Conservation (phyloP, 352 stramenopile species). For the Globisporangium nodosum region DNA sequence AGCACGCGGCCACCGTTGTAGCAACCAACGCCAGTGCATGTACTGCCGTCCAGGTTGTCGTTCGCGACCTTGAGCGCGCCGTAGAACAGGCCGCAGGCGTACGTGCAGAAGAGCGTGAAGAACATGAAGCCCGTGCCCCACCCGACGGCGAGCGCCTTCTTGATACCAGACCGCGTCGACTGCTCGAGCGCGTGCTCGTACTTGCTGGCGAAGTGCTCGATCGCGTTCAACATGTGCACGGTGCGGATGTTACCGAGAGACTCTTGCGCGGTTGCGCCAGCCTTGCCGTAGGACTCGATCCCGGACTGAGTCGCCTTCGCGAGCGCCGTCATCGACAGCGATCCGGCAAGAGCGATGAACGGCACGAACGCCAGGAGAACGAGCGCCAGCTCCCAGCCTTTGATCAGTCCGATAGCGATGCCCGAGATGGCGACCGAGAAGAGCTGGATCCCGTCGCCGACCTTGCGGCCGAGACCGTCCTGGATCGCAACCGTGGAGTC, state of each 20-base stretch:
- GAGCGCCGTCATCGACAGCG: constrained; percentile 47
- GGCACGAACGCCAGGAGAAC: constrained; percentile 59
- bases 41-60: constrained; percentile 44
- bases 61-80: constrained; percentile 57
- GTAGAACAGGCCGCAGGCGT: constrained; percentile 74
- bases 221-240: constrained; percentile 74
- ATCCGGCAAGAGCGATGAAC: constrained; percentile 46
- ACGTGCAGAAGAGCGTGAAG: constrained; percentile 55
- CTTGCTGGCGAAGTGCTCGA: constrained; percentile 48
- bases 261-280: constrained; percentile 64
- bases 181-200: constrained; percentile 41
- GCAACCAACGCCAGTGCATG: constrained; percentile 30
- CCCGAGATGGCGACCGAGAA: constrained; percentile 54
- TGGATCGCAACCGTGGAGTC: constrained; percentile 48
- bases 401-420: constrained; percentile 53
- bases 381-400: constrained; percentile 63
- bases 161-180: constrained; percentile 45
- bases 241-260: constrained; percentile 63
- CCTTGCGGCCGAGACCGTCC: constrained; percentile 52
- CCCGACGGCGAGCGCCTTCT: constrained; percentile 40
- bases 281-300: constrained; percentile 57
- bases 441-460: constrained; percentile 54
- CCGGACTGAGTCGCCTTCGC: constrained; percentile 34
- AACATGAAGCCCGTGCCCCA: constrained; percentile 65
- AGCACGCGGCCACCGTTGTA: constrained; percentile 62